Percentiles rank a stretch among this genome's conserved stretches.
phyloP scores from a whole-genome alignment of 2,329 filamentous ascomycete species.

The Fusarium dimerum region DNA sequence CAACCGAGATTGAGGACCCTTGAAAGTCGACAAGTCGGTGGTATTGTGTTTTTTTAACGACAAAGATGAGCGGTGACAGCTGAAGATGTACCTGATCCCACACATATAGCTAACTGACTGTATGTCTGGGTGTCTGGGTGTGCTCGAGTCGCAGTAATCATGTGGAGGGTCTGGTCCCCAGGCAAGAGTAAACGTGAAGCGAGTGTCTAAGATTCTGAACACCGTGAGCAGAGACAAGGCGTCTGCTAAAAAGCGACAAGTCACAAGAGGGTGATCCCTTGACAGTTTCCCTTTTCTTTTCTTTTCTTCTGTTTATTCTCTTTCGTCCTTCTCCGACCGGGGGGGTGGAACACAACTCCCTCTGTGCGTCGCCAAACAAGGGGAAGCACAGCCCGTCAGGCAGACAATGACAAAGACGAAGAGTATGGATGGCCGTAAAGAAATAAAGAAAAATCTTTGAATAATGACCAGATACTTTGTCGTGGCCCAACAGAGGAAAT shows the following conservation, averaged over 20 bases:
- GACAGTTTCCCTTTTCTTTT: neutral
- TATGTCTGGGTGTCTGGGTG: constrained; percentile 7
- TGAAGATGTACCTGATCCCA: constrained; percentile 19
- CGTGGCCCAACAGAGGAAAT: constrained; percentile 13
- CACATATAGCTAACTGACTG: constrained; percentile 6
- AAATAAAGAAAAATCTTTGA: neutral
- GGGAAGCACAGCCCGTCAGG: constrained; percentile 14
- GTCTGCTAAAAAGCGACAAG: constrained; percentile 16
- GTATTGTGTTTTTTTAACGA: neutral
- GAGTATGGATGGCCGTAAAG: constrained; percentile 1
- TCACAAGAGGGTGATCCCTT: constrained; percentile 16
- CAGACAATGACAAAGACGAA: constrained; percentile 3
- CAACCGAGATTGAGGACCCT: neutral
- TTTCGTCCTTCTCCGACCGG: too few relatives aligned
- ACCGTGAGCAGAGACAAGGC: constrained; percentile 16
- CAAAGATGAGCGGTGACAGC: constrained; percentile 14
- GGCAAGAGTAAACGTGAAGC: constrained; percentile 12
- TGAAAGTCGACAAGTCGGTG: neutral
- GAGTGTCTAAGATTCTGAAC: constrained; percentile 19
- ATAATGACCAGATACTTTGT: neutral
- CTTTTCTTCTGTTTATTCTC: constrained; percentile 2
- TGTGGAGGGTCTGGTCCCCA: constrained; percentile 6
- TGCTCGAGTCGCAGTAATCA: neutral
- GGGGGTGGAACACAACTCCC: constrained; percentile 10
- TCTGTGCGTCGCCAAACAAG: constrained; percentile 11